Base-by-base conservation (phyloP, 140 eudicot genomes). In the Anethum foeniculum region DNA sequence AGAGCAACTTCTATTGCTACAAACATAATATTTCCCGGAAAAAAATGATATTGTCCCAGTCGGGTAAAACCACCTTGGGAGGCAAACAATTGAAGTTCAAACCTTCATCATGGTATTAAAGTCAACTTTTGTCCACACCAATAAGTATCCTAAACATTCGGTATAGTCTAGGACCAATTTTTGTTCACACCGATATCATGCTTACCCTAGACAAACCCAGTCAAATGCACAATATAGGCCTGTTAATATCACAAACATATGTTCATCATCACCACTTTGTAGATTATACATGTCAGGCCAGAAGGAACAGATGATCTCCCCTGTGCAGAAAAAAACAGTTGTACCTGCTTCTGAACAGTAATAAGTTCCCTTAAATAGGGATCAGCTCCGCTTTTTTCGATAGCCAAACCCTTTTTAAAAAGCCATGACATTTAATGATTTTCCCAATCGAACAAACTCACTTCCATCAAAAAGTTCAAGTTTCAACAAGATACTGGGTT, bases 401-500 rank as follows among this genome's bases (percentile, higher is more conserved):
- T 6, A 76, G 73, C 68, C 60, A 80, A 82, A 80, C 83, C 90
- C 83, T 71, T 80, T 86, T 3, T 41, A 84, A 84, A 84, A 80
- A 79, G 75, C 88, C 92, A 80, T 46, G 81, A 78, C 89, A 84
- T 81, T 81, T 78, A 87, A 80, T 74, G 73, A 74, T 82, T 34
- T 88, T 80, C 77, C 41, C 71, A 38, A 75, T 23, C 72, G 13
- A n/a, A 41, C 73, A 75, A 75, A 78, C 74, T 65, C 73, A 36
- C 49, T 76, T 62, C 81, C 83, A 51, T 72, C 28, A 34, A 28
- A 78, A 65, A 73, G 74, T 72, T 54, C 39, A 80, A 47, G 68
- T 18, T 68, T 71, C 71, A 60, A 60, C 23, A 76, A 79, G 71
- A 82, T 76, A 46, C 51, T 51, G 90, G 94, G 86, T 86, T 84